These are phyloP conservation scores for Penicillium steckii DNA, from an alignment of 495 filamentous ascomycete species.

Conservation along the genomic window DNA sequence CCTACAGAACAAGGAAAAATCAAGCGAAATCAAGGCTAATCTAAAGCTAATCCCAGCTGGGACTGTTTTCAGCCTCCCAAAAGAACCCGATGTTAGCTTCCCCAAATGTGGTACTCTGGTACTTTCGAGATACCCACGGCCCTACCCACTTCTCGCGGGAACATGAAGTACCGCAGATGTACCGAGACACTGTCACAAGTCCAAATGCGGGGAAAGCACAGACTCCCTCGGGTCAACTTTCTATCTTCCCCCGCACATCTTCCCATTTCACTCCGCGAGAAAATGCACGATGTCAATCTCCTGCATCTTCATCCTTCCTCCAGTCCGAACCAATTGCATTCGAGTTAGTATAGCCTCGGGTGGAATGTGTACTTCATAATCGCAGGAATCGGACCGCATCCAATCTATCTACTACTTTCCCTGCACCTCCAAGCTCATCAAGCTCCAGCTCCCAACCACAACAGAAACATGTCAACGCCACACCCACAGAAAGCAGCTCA, in stretches of 20 bases:
- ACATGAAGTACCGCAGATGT: constrained; percentile 5
- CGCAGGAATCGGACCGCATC: neutral
- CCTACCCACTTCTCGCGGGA: neutral
- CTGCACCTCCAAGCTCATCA: neutral
- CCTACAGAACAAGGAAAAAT: too few species aligned
- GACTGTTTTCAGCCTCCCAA: neutral
- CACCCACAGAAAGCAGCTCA: constrained; percentile 43
- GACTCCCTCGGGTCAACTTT: constrained; percentile 10
- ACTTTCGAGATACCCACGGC: constrained; percentile 1
- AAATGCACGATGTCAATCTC: neutral
- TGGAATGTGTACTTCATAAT: neutral
- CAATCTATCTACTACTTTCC: too few species aligned
- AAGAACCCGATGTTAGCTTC: constrained; percentile 9
- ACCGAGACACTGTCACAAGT: neutral
- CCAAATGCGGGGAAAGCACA: constrained; percentile 18
- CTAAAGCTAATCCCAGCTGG: too few species aligned
- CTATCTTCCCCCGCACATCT: constrained; percentile 12
- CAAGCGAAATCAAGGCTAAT: too few species aligned
- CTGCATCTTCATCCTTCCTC: neutral
- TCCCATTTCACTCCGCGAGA: too few species aligned
- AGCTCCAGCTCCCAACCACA: neutral
- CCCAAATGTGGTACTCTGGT: neutral
- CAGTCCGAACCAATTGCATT: neutral
- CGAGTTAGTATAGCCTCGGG: neutral
- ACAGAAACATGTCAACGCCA: constrained; percentile 13